These are phyloP conservation scores for Escallonia herrerae DNA, from an alignment of 129 eudicot genomes.

Conservation along the genomic window DNA sequence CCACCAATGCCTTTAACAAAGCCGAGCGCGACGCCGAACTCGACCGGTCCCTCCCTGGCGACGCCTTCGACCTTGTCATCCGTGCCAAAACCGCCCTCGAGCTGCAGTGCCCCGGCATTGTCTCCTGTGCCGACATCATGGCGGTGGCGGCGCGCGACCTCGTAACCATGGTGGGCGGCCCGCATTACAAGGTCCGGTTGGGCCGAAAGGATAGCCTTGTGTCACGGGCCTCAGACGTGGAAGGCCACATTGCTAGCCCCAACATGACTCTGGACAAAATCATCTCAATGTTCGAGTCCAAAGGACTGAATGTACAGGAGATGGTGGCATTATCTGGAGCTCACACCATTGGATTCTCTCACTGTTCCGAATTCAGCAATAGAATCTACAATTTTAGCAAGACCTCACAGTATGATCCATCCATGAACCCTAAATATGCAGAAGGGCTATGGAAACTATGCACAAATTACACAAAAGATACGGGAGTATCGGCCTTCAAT, in stretches of 20 bases:
- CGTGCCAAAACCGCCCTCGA: conserved; percentile 46
- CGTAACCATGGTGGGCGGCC: conserved; percentile 46
- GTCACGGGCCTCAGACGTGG: conserved; percentile 31
- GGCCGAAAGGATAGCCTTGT: conserved; percentile 40
- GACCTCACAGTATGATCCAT: conserved; percentile 19
- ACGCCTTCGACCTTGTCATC: conserved; percentile 32
- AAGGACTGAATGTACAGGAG: conserved; percentile 31
- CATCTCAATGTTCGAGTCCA: conserved; percentile 23
- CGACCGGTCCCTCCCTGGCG: conserved; percentile 42
- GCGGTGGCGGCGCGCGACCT: conserved; percentile 41
- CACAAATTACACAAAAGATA: conserved; percentile 30
- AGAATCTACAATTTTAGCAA: conserved; percentile 31
- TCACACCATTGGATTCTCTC: conserved; percentile 51
- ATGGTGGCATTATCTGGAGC: conserved; percentile 53
- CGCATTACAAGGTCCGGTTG: conserved; percentile 26
- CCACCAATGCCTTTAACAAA: conserved; percentile 22
- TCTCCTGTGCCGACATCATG: conserved; percentile 50
- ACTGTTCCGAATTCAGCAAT: conserved; percentile 41
- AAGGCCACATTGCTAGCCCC: conserved; percentile 37
- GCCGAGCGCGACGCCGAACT: conserved; percentile 43
- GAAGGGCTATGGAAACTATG: conserved; percentile 29
- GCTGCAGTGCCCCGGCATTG: conserved; percentile 45
- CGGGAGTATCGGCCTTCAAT: conserved; percentile 33
- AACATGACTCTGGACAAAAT: conserved; percentile 35
- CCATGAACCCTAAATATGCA: conserved; percentile 28